A percentile compares a stretch with the other conserved stretches of the same genome.
These are phyloP conservation scores for Teratosphaeria nubilosa DNA, from an alignment of 2,329 filamentous ascomycete species.

Conservation along the genomic window DNA sequence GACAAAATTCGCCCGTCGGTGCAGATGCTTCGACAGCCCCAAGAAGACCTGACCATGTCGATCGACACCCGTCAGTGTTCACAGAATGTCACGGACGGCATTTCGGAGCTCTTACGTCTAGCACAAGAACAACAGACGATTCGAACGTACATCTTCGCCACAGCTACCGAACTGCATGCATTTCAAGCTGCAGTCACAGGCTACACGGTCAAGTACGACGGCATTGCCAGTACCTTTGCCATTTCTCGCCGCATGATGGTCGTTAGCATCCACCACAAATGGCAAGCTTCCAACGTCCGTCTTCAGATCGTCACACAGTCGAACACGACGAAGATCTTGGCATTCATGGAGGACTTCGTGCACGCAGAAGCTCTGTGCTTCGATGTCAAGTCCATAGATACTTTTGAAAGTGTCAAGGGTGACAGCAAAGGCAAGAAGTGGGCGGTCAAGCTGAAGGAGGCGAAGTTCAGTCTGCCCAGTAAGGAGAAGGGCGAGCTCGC, in stretches of 20 bases:
- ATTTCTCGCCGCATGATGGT: slow-evolving; percentile 70
- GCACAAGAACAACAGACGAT: slow-evolving; percentile 51
- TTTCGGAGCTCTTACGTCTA: slow-evolving; percentile 53
- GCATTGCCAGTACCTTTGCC: slow-evolving; percentile 59
- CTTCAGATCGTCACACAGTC: slow-evolving; percentile 72
- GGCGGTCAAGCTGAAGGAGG: slow-evolving; percentile 72
- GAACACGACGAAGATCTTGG: slow-evolving; percentile 65
- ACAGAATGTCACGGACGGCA: slow-evolving; percentile 43
- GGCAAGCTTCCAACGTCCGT: slow-evolving; percentile 71
- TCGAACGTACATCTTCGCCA: slow-evolving; percentile 49
- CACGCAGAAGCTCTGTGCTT: slow-evolving; percentile 88
- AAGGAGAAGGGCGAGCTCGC: slow-evolving; percentile 45
- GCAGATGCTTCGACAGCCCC: slow-evolving; percentile 59
- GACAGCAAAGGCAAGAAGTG: slow-evolving; percentile 45
- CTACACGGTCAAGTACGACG: slow-evolving; percentile 50
- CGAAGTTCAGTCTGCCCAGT: slow-evolving; percentile 74
- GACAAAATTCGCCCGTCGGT: slow-evolving; percentile 44
- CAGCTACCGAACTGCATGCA: slow-evolving; percentile 52
- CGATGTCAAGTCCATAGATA: slow-evolving; percentile 70
- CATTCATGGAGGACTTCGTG: slow-evolving; percentile 79
- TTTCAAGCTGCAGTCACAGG: slow-evolving; percentile 76
- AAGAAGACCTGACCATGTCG: slow-evolving; percentile 67
- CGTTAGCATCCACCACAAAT: slow-evolving; percentile 87
- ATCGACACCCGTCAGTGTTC: slow-evolving; percentile 39
- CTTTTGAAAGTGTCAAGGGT: slow-evolving; percentile 53